Base-by-base conservation (phyloP, 2,329 filamentous ascomycete genomes). In the Grosmannia huntii region DNA sequence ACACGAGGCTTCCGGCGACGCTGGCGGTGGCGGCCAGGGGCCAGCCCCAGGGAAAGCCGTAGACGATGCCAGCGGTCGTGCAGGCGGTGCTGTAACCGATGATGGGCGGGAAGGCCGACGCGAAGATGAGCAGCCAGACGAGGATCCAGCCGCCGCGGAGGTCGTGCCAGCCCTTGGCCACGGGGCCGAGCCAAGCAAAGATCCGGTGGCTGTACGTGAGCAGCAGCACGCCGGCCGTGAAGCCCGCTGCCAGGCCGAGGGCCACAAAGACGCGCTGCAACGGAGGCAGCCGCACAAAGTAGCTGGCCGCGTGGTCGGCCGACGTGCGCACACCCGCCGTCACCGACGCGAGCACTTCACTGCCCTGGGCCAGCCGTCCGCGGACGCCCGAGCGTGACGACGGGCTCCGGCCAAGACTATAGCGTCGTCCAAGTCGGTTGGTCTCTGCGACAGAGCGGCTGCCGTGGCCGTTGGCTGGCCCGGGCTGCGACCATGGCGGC, bases 21-120 rank as follows among this genome's bases (percentile, higher is more conserved):
- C 88, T 95, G 19, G 89, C 90, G 0, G 81, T 77, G 1, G 90
- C 86, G 55, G 89, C 87, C 64, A 96, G 84, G 64, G 89, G 83
- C 90, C 91, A 96, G 27, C 89, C 91, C 62, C 65, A 64, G 1
- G 75, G 76, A 63, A 82, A 81, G 2, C 77, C 80, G 66, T 76
- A 83, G 16, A 83, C 76, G 65, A 83, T 77, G 33, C 76, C 76
- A 7, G 77, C 72, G 28, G 81, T 68, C 28, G 77, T 81, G 60
- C 76, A 72, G 65, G 86, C 85, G 1, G 86, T 89, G 61, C 86
- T 89, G 75, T 95, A 96, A 16, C 91, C 91, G 62, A 96, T 86
- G 65, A 95, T 71, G 2, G 91, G 91, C 23, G 91, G 91, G 70
- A 96, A 95, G 2, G 86, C 89, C 19, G 90, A 86, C 48, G 80